These are phyloP conservation scores for Austroboletus rostrupii DNA, from an alignment of 1,284 basidiomycete genomes.

Conservation along the genomic window DNA sequence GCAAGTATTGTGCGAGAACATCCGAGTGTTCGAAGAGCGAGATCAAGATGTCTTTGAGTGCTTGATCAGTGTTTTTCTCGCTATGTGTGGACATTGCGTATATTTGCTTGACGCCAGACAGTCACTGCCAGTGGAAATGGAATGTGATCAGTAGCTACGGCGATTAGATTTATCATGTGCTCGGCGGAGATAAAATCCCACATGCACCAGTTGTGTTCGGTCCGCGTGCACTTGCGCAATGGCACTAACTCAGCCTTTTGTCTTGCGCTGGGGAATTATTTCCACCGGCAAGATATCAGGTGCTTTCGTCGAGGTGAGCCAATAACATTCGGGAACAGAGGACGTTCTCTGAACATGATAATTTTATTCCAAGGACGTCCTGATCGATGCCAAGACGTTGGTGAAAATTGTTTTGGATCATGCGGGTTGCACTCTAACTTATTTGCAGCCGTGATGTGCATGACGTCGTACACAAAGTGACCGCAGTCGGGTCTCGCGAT, in stretches of 20 bases:
- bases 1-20: conserved; percentile 51
- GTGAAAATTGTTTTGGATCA: conserved; percentile 7
- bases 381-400: conserved; percentile 49
- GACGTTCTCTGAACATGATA: not conserved
- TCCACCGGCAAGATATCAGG: conserved; percentile 48
- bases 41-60: conserved; percentile 36
- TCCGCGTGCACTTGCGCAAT: conserved; percentile 4
- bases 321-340: not conserved
- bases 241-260: conserved; percentile 30
- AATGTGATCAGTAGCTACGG: too few species aligned
- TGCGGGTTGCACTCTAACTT: not conserved
- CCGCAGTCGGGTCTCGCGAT: conserved; percentile 77
- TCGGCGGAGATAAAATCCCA: too few species aligned
- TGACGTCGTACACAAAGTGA: conserved; percentile 76
- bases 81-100: conserved; percentile 8
- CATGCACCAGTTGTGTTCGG: too few species aligned
- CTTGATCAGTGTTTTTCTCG: conserved; percentile 36
- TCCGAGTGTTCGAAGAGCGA: conserved; percentile 71
- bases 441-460: conserved; percentile 55
- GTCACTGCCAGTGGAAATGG: too few species aligned
- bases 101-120: not conserved
- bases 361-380: conserved; percentile 36
- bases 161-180: too few species aligned
- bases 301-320: conserved; percentile 41
- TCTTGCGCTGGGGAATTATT: conserved; percentile 56